These are phyloP conservation scores for Daldinia decipiens DNA, from an alignment of 495 filamentous ascomycete genomes.

Conservation along the genomic window DNA sequence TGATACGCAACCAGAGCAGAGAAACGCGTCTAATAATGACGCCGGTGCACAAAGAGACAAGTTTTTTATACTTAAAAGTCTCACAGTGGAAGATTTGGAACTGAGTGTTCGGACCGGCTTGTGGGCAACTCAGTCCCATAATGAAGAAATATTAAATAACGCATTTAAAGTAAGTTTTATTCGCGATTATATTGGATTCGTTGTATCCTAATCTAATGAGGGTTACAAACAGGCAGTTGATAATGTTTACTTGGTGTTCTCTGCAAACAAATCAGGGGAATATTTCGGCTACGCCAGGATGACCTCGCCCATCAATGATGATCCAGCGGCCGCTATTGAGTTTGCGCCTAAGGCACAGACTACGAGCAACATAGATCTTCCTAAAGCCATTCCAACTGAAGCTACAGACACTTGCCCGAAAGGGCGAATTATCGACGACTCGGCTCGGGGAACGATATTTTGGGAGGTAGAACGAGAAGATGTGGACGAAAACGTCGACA, in stretches of 20 bases:
- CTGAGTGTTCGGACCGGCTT: slow-evolving; percentile 85
- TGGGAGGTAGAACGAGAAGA: slow-evolving; percentile 85
- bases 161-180: slow-evolving; percentile 77
- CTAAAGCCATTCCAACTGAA: slow-evolving; percentile 78
- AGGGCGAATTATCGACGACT: slow-evolving; percentile 93
- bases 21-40: slow-evolving; percentile 26
- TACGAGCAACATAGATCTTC: slow-evolving; percentile 69
- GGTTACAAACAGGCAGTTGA: slow-evolving; percentile 69
- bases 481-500: slow-evolving; percentile 48
- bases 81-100: slow-evolving; percentile 94
- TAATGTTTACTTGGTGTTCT: slow-evolving; percentile 95
- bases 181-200: not conserved
- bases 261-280: slow-evolving; percentile 97
- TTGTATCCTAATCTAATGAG: slow-evolving; percentile 19
- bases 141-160: slow-evolving; percentile 83
- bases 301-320: slow-evolving; percentile 83
- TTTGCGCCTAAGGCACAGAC: slow-evolving; percentile 68
- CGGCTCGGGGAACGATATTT: slow-evolving; percentile 91
- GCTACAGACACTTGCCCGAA: slow-evolving; percentile 83
- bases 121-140: slow-evolving; percentile 96
- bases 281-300: slow-evolving; percentile 97
- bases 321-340: slow-evolving; percentile 73
- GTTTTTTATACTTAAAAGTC: slow-evolving; percentile 93
- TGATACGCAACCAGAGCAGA: slow-evolving; percentile 27
- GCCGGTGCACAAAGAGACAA: slow-evolving; percentile 65